Conservation (phyloP, 345 rosid genomes). For the Corymbia maculata region DNA sequence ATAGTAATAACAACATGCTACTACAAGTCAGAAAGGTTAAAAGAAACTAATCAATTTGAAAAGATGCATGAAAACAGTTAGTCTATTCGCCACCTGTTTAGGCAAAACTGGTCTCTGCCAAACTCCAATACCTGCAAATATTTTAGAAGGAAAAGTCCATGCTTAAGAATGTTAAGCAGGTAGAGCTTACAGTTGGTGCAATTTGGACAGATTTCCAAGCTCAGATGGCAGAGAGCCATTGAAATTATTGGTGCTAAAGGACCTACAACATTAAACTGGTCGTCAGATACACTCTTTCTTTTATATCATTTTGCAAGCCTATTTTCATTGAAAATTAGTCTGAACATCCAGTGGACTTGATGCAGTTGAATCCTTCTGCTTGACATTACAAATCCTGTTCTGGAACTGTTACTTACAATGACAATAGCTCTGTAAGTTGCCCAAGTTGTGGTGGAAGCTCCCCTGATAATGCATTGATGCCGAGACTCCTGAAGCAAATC, state of each 20-base stretch:
- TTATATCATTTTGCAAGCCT: background rate
- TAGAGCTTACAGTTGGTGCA: background rate
- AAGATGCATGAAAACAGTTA: background rate
- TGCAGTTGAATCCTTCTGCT: too few species aligned
- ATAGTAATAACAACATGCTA: background rate
- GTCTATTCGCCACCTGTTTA: background rate
- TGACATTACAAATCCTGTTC: background rate
- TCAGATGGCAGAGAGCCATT: background rate
- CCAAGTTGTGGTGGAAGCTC: slow-evolving; percentile 67
- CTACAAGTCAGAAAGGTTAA: background rate
- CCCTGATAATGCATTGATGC: slow-evolving; percentile 50
- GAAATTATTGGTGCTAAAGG: background rate
- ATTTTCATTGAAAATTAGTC: background rate
- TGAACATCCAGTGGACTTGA: background rate
- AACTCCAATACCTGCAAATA: background rate
- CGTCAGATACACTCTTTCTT: background rate
- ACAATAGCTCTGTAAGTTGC: slow-evolving; percentile 31
- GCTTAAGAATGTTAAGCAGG: background rate
- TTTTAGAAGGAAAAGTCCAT: background rate
- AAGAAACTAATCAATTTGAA: background rate
- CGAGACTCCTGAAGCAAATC: slow-evolving; percentile 32
- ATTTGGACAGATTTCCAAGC: background rate
- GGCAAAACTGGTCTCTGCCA: background rate
- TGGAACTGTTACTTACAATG: slow-evolving; percentile 24
- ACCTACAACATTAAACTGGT: background rate